Conservation (phyloP, 2,329 filamentous ascomycete species). For the Diaporthe velutina region DNA sequence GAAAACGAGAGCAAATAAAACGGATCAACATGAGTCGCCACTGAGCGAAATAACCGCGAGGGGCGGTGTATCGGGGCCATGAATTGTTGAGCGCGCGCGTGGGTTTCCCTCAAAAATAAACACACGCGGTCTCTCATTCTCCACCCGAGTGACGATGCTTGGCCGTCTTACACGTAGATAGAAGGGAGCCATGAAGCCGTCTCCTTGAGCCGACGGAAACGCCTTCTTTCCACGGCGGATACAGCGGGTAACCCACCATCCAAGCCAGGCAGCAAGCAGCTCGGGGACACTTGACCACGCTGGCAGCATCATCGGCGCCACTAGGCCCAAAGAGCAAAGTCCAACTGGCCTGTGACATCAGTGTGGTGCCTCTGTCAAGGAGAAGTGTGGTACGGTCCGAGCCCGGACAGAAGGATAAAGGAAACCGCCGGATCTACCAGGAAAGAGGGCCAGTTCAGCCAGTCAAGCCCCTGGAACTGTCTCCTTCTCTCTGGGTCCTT, state of each 20-base stretch:
- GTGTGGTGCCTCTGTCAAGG: neutral
- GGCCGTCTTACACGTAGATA: no score
- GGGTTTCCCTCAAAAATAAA: neutral
- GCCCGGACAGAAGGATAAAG: neutral
- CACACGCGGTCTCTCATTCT: neutral
- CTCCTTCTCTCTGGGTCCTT: neutral
- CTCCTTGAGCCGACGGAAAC: neutral
- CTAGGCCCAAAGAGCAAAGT: conserved; percentile 9
- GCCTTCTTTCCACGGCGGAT: neutral
- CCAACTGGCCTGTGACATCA: conserved; percentile 6
- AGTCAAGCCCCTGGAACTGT: neutral
- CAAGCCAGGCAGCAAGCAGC: neutral
- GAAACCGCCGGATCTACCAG: neutral
- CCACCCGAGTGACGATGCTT: neutral
- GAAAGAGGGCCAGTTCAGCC: neutral
- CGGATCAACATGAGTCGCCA: conserved; percentile 28
- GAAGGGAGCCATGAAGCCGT: neutral
- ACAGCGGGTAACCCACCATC: neutral
- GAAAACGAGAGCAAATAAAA: conserved; percentile 4
- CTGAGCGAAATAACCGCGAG: conserved; percentile 7
- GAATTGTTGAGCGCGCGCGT: conserved; percentile 12
- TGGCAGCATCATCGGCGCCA: conserved; percentile 6
- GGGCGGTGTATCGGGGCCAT: conserved; percentile 1
- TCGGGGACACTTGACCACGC: neutral
- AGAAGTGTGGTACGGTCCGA: neutral